phyloP scores from a whole-genome alignment of 352 stramenopile species.

The Phytopythium vexans region DNA sequence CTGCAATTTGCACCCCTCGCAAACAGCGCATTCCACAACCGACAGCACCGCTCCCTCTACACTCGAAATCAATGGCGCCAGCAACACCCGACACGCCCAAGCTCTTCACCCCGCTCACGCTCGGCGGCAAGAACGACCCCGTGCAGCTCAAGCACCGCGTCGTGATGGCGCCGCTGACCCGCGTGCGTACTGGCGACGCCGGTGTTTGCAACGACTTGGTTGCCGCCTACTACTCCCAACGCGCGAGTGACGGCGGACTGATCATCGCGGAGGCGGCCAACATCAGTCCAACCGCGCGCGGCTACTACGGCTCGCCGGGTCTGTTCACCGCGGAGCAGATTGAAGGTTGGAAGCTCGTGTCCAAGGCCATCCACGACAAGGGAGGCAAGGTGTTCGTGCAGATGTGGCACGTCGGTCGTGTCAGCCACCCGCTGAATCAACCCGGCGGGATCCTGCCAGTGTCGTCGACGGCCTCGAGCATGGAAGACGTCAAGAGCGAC shows the following conservation, averaged over 20 bases:
- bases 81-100: constrained; percentile 2
- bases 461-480: constrained; percentile 27
- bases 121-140: constrained; percentile 23
- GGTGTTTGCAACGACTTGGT: constrained; percentile 21
- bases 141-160: constrained; percentile 40
- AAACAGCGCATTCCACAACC: too few relatives aligned
- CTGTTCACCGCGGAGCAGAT: constrained; percentile 48
- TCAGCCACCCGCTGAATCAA: constrained; percentile 60
- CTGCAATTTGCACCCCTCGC: too few relatives aligned
- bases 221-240: constrained; percentile 36
- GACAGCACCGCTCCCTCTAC: not conserved
- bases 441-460: constrained; percentile 47
- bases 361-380: constrained; percentile 45
- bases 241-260: constrained; percentile 35
- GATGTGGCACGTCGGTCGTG: constrained; percentile 82
- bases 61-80: not conserved
- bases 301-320: constrained; percentile 42
- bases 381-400: constrained; percentile 76
- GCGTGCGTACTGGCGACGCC: constrained; percentile 17
- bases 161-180: constrained; percentile 49
- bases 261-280: constrained; percentile 52
- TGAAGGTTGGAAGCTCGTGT: constrained; percentile 51
- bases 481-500: constrained; percentile 14
- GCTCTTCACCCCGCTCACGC: constrained; percentile 33
- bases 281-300: constrained; percentile 34